A percentile compares a stretch with the other conserved stretches of the same genome.
phyloP scores from a whole-genome alignment of 768 basidiomycete genomes.

The Macrolepiota albuminosa region DNA sequence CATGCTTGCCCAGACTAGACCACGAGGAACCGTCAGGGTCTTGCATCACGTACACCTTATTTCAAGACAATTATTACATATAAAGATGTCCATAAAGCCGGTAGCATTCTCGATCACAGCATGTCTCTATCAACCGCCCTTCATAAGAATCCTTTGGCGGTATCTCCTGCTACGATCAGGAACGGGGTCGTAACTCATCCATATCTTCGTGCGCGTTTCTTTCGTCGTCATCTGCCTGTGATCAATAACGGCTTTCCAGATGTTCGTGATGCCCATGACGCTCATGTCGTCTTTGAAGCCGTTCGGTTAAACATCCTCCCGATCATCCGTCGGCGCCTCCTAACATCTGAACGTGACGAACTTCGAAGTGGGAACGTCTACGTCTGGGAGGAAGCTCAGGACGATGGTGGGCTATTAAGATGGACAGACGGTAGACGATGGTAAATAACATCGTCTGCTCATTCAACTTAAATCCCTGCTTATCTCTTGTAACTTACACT shows the following conservation, averaged over 20 bases:
- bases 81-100: conserved; percentile 16
- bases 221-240: not conserved
- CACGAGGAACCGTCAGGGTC: conserved; percentile 23
- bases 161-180: conserved; percentile 18
- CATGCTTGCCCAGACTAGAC: not conserved
- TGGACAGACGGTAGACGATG: conserved; percentile 85
- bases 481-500: not conserved
- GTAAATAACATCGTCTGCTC: conserved; percentile 27
- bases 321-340: conserved; percentile 66
- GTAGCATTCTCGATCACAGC: conserved; percentile 10
- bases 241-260: conserved; percentile 33
- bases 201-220: conserved; percentile 34
- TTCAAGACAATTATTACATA: conserved; percentile 14
- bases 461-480: not conserved
- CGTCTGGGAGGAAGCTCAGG: conserved; percentile 84
- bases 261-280: conserved; percentile 75
- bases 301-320: conserved; percentile 68
- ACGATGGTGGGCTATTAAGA: conserved; percentile 60
- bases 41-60: conserved; percentile 23
- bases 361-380: conserved; percentile 72
- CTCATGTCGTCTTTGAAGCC: conserved; percentile 72
- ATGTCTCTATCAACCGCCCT: conserved; percentile 16
- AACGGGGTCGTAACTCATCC: conserved; percentile 41
- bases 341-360: conserved; percentile 64
- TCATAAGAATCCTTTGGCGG: conserved; percentile 18